Evolutionary conservation across 805 yeast species (phyloP).

Genomic region (Pichia manshurica): DNA sequence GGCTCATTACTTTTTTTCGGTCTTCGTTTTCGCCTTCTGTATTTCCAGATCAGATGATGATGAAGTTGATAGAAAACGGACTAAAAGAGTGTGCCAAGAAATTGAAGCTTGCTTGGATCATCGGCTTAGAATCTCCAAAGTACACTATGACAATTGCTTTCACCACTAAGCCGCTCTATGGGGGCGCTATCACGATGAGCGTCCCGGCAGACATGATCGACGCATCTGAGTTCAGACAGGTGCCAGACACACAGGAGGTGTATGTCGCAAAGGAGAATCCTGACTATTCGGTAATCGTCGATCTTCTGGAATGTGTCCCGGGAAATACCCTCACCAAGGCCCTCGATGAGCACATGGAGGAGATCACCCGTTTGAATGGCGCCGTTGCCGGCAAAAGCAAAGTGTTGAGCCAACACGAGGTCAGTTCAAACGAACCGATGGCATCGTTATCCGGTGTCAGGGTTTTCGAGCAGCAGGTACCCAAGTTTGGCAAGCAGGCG

Average conservation of each 20-base stretch:
- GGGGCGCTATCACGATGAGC: slow-evolving; percentile 68
- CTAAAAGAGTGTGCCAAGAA: no score
- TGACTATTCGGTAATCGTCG: slow-evolving; percentile 59
- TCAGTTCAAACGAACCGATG: not conserved
- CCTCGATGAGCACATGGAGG: slow-evolving; percentile 50
- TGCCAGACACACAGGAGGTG: slow-evolving; percentile 95
- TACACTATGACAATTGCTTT: no score
- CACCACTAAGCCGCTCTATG: slow-evolving; percentile 44
- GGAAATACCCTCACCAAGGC: slow-evolving; percentile 29
- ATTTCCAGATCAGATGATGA: not conserved
- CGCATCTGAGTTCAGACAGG: slow-evolving; percentile 70
- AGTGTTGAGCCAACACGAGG: not conserved
- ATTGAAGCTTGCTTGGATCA: no score
- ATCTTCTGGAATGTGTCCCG: slow-evolving; percentile 50
- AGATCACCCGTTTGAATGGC: slow-evolving; percentile 40
- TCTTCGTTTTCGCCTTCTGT: not conserved
- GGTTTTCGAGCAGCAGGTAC: slow-evolving; percentile 38
- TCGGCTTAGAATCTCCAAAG: no score
- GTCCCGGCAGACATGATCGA: slow-evolving; percentile 64
- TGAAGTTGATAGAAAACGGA: not conserved
- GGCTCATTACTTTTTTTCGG: not conserved
- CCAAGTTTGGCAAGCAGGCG: slow-evolving; percentile 42
- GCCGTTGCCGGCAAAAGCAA: not conserved
- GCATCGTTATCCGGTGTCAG: slow-evolving; percentile 25
- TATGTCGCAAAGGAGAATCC: slow-evolving; percentile 42